Conservation (phyloP, 805 yeast species). For the Grigorovia yakushimaensis region DNA sequence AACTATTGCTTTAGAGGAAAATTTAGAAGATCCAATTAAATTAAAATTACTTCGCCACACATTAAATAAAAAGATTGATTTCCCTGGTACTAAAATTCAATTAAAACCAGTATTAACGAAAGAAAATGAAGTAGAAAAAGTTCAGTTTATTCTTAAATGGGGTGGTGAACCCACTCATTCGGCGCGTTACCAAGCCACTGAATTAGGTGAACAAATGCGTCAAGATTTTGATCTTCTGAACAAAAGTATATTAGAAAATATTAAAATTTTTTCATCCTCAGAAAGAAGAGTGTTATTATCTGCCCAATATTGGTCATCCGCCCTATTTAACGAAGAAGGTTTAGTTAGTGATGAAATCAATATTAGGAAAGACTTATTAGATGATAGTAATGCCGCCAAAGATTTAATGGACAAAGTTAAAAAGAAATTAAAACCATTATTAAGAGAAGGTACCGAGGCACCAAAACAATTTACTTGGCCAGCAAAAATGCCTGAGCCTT, state of each 20-base stretch:
- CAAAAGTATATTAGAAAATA: conserved; percentile 73
- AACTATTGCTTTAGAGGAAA: conserved; percentile 64
- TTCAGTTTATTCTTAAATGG: conserved; percentile 94
- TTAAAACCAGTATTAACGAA: conserved; percentile 73
- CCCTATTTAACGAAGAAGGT: conserved; percentile 62
- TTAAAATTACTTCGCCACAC: conserved; percentile 70
- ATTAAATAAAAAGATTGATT: conserved; percentile 73
- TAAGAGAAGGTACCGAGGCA: conserved; percentile 92
- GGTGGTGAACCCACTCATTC: conserved; percentile 99
- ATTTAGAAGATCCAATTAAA: conserved; percentile 73
- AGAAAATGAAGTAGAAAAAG: conserved; percentile 77
- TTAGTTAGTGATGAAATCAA: conserved; percentile 70
- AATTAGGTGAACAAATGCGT: conserved; percentile 90
- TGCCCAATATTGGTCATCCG: conserved; percentile 77
- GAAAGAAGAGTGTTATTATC: conserved; percentile 92
- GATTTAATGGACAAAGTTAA: conserved; percentile 96
- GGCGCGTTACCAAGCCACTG: conserved; percentile 87
- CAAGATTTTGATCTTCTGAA: conserved; percentile 84
- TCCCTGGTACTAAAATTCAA: conserved; percentile 96
- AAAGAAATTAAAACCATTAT: conserved; percentile 86
- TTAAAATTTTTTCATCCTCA: conserved; percentile 79
- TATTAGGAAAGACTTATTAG: conserved; percentile 81
- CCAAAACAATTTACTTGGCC: conserved; percentile 99
- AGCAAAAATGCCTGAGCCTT: conserved; percentile 95
- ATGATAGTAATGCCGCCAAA: conserved; percentile 96